phyloP scores from a whole-genome alignment of 768 basidiomycete species.

The Austroboletus eburneus region DNA sequence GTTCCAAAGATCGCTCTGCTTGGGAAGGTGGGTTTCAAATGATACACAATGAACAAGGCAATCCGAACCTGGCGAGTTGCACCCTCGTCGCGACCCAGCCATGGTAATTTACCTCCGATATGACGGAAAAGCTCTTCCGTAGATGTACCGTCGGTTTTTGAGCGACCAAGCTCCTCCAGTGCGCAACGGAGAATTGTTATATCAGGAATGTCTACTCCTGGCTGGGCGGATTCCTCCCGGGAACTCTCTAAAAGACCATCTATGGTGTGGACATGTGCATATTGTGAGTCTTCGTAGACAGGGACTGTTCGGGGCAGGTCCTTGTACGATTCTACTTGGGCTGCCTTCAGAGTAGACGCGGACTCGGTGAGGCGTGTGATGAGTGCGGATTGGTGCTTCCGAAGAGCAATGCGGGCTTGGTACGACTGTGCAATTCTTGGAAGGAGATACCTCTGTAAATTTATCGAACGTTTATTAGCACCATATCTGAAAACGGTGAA shows the following conservation, averaged over 20 bases:
- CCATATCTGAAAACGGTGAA: not conserved
- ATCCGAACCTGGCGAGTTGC: conserved; percentile 49
- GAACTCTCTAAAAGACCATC: conserved; percentile 31
- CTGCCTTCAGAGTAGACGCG: conserved; percentile 49
- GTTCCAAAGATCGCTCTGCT: conserved; percentile 54
- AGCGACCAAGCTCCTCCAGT: conserved; percentile 44
- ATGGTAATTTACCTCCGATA: conserved; percentile 55
- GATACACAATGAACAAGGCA: not conserved
- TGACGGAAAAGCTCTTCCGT: conserved; percentile 58
- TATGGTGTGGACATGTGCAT: conserved; percentile 43
- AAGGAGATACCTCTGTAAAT: conserved; percentile 58
- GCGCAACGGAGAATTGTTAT: conserved; percentile 62
- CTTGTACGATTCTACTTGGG: conserved; percentile 52
- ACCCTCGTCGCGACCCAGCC: conserved; percentile 52
- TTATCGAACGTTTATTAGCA: conserved; percentile 6
- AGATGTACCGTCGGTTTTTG: conserved; percentile 38
- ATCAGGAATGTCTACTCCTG: conserved; percentile 36
- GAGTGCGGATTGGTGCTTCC: conserved; percentile 54
- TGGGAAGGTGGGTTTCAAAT: not conserved
- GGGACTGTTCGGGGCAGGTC: conserved; percentile 53
- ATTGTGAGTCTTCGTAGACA: conserved; percentile 44
- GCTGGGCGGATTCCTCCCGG: conserved; percentile 12
- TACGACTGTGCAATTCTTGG: conserved; percentile 59
- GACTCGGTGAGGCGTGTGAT: conserved; percentile 53
- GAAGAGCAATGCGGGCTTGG: conserved; percentile 58